phyloP scores from a whole-genome alignment of 2,329 filamentous ascomycete genomes.

The Eutypa lata region DNA sequence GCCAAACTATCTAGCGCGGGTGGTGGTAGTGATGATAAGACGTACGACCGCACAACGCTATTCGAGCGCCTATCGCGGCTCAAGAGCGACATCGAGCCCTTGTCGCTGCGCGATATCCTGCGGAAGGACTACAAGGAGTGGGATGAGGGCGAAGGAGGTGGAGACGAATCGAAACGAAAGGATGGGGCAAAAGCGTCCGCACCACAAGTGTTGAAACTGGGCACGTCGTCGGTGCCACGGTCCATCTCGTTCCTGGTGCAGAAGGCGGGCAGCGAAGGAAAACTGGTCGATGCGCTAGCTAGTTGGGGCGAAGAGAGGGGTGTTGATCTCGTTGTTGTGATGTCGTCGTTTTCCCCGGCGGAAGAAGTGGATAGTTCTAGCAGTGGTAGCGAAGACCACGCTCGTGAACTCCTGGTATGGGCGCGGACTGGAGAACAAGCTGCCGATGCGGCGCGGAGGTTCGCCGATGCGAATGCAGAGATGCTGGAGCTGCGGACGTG shows the following conservation, averaged over 20 bases:
- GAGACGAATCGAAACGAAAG: too few species aligned
- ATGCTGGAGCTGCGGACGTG: constrained; percentile 57
- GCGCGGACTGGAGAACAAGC: constrained; percentile 48
- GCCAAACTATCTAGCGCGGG: too few species aligned
- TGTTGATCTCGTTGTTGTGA: constrained; percentile 63
- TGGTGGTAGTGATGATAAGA: too few species aligned
- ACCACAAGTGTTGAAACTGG: too few species aligned
- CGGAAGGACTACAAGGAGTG: constrained; percentile 86
- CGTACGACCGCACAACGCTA: constrained; percentile 56
- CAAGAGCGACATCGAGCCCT: constrained; percentile 62
- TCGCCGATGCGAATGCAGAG: constrained; percentile 43
- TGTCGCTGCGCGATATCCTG: constrained; percentile 65
- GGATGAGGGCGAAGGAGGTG: constrained; percentile 42
- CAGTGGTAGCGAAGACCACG: constrained; percentile 52
- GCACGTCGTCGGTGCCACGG: constrained; percentile 65
- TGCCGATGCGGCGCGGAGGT: constrained; percentile 49
- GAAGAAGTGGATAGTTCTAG: constrained; percentile 31
- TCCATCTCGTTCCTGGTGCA: constrained; percentile 57
- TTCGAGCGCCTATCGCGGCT: constrained; percentile 58
- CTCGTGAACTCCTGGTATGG: constrained; percentile 67
- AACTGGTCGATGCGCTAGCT: constrained; percentile 47
- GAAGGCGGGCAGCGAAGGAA: constrained; percentile 45
- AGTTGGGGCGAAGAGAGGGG: constrained; percentile 53
- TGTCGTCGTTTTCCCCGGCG: constrained; percentile 51
- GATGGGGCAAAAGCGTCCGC: background rate